Percentiles rank a stretch among this genome's conserved stretches.
Evolutionary conservation across 208 protist genomes (phyloP).

Genomic region (Balamuthia mandrillaris): DNA sequence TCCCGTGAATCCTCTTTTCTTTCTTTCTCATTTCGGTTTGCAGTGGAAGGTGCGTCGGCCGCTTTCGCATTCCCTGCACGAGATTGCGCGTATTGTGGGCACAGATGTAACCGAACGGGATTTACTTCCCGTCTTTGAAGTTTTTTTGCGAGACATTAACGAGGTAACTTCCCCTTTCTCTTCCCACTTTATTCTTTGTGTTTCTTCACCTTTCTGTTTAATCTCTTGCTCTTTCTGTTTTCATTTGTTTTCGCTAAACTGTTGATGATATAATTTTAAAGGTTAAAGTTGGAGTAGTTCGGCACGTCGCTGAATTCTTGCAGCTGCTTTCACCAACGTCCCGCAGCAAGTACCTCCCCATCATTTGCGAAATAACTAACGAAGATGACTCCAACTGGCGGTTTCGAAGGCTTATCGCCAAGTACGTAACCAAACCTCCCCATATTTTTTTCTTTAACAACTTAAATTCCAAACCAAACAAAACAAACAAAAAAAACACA

Average conservation of each 20-base stretch:
- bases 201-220: background rate
- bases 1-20: no score
- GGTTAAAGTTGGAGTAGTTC: constrained; percentile 13
- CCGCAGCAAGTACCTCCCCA: background rate
- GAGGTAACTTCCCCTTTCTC: constrained; percentile 75
- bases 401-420: constrained; percentile 15
- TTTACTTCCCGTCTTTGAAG: constrained; percentile 84
- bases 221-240: background rate
- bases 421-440: no score
- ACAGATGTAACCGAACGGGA: constrained; percentile 78
- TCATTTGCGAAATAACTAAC: constrained; percentile 22
- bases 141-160: constrained; percentile 91
- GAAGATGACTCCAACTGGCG: constrained; percentile 23
- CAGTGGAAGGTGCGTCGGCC: constrained; percentile 93
- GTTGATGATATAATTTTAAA: background rate
- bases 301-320: constrained; percentile 10
- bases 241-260: background rate
- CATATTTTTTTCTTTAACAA: no score
- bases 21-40: no score
- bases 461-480: no score
- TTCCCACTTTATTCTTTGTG: background rate
- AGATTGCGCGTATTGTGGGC: constrained; percentile 86
- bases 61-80: constrained; percentile 89
- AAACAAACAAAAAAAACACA: no score
- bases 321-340: background rate